Conservation (phyloP, 2,329 filamentous ascomycete genomes). For the Sclerotinia sclerotiorum region DNA sequence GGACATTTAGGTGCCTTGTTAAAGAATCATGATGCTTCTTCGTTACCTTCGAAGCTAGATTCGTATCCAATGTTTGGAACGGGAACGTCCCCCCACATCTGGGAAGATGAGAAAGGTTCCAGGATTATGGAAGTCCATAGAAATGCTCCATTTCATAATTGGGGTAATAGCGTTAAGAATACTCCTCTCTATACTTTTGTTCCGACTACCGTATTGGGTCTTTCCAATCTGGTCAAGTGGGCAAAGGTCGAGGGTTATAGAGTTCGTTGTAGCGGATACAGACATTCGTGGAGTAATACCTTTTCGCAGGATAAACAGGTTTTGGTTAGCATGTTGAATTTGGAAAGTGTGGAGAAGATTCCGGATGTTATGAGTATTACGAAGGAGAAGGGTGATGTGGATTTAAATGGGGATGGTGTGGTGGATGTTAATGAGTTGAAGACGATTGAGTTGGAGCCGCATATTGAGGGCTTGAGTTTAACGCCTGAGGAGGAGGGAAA, state of each 20-base stretch:
- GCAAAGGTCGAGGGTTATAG: conserved; percentile 42
- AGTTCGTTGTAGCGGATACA: conserved; percentile 46
- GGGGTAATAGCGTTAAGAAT: conserved; percentile 45
- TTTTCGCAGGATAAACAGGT: conserved; percentile 46
- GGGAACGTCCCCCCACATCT: conserved; percentile 34
- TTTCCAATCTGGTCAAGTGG: conserved; percentile 45
- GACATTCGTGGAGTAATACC: conserved; percentile 47
- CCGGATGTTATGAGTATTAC: conserved; percentile 43
- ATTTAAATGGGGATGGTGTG: not conserved
- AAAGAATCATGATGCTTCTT: not conserved
- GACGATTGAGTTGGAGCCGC: conserved; percentile 22
- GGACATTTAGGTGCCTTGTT: not conserved
- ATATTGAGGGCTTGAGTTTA: conserved; percentile 10
- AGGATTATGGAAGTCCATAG: conserved; percentile 41
- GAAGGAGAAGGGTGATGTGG: not conserved
- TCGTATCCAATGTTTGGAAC: not conserved
- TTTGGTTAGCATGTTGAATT: conserved; percentile 46
- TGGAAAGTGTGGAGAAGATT: conserved; percentile 43
- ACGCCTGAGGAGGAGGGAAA: conserved; percentile 30
- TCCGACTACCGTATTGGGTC: conserved; percentile 44
- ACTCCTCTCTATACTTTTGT: conserved; percentile 45
- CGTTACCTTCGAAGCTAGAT: not conserved
- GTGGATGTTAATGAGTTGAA: conserved; percentile 19
- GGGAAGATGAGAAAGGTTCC: conserved; percentile 39
- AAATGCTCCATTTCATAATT: conserved; percentile 44